Base-by-base conservation (phyloP, 345 rosid genomes). In the Alliaria petiolata region DNA sequence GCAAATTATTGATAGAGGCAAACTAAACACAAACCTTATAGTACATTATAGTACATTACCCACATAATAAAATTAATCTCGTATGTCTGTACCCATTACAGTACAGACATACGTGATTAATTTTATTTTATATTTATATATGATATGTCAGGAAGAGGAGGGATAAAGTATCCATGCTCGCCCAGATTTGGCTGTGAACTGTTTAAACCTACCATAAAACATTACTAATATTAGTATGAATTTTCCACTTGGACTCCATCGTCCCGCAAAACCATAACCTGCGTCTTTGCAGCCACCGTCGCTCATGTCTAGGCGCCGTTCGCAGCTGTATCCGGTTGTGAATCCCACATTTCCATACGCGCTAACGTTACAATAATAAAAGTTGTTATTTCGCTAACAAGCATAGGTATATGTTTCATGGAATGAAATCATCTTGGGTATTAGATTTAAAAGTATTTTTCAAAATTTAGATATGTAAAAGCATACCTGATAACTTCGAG, bases 311-410 rank as follows among this genome's bases (percentile, higher is more conserved):
- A 88, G 19, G 17, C 60, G 81, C 46, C 83, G 65, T 38, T 82
- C 58, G 59, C 96, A 87, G 50, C 90, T 80, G 8, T 87, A 85
- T 0, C 93, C 89, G 2, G 76, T 80, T 5, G 93, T 78, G 60
- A 84, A 79, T 2, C 96, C 93, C 2, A 83, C 93, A 62, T 86
- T 90, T 17, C 96, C 96, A 39, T 81, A 83, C 49, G 93, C 89
- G 26, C 93, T 85, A 63, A 62, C 36, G 11, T 10, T 15, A 61
- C 46, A 50, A 10, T 16, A 30, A 28, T 28, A n/a, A n/a, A 31
- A 8, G n/a, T n/a, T 53, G 13, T 31, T 31, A 53, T n/a, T n/a
- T n/a, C n/a, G n/a, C n/a, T n/a, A n/a, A n/a, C n/a, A n/a, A n/a
- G n/a, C n/a, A n/a, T n/a, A n/a, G n/a, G n/a, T n/a, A n/a, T n/a